phyloP scores from a whole-genome alignment of 352 stramenopile genomes.

The Pythium phragmitis region DNA sequence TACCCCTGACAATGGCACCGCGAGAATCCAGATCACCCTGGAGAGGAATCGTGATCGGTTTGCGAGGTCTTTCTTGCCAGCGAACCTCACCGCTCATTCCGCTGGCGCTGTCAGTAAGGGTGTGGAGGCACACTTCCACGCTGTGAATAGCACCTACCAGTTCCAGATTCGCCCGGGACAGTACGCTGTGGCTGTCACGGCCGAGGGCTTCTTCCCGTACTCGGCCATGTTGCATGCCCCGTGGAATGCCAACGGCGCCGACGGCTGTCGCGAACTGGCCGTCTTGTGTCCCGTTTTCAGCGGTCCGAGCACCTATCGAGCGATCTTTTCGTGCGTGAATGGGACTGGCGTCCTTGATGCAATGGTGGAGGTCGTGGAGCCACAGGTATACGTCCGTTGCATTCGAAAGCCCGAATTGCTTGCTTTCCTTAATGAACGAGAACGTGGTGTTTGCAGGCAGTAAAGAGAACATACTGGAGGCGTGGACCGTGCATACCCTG shows the following conservation, averaged over 20 bases:
- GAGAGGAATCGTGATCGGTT: background rate
- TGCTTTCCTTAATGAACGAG: background rate
- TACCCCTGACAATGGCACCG: background rate
- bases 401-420: too few relatives aligned
- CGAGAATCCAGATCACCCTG: background rate
- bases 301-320: slow-evolving; percentile 27
- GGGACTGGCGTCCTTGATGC: slow-evolving; percentile 35
- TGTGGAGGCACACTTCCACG: slow-evolving; percentile 10
- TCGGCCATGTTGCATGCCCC: slow-evolving; percentile 30
- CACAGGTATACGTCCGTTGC: slow-evolving; percentile 26
- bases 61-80: background rate
- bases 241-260: slow-evolving; percentile 28
- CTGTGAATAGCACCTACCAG: slow-evolving; percentile 22
- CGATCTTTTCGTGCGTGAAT: slow-evolving; percentile 55
- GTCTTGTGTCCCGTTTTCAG: slow-evolving; percentile 40
- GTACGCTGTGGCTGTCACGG: slow-evolving; percentile 36
- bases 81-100: background rate
- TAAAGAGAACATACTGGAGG: slow-evolving; percentile 10
- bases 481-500: background rate
- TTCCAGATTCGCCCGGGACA: slow-evolving; percentile 48
- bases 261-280: slow-evolving; percentile 26
- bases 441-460: background rate
- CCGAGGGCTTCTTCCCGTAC: slow-evolving; percentile 29
- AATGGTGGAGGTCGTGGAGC: slow-evolving; percentile 45
- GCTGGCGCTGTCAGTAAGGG: background rate